Percentiles rank a stretch among this genome's conserved stretches.
Conservation (phyloP, 2,329 filamentous ascomycete genomes). For the Fusarium coffeatum region DNA sequence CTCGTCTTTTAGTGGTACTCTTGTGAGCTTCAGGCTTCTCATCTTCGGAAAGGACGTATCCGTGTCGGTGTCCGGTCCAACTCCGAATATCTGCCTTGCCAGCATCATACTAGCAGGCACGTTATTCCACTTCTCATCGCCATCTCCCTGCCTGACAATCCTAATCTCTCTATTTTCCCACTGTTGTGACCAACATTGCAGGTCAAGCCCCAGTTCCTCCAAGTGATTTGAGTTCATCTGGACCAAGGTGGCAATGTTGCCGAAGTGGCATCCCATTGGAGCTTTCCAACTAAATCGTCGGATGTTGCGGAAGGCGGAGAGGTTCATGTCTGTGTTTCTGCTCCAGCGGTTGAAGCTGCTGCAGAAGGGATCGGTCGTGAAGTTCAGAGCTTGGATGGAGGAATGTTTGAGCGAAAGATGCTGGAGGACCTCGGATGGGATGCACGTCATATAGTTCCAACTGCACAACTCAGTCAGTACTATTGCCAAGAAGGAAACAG, state of each 20-base stretch:
- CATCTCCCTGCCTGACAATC: rapidly evolving
- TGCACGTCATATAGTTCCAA: background rate
- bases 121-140: background rate
- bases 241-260: rapidly evolving
- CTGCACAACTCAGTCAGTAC: background rate
- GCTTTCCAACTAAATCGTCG: background rate
- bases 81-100: background rate
- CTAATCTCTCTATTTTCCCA: background rate
- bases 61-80: rapidly evolving
- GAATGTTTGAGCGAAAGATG: background rate
- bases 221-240: background rate
- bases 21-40: background rate
- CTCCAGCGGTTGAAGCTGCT: slow-evolving; percentile 14
- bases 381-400: background rate
- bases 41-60: background rate
- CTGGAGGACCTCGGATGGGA: background rate
- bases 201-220: background rate
- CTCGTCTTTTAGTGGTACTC: background rate
- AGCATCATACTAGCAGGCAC: background rate
- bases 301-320: background rate
- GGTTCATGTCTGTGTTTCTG: background rate
- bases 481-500: rapidly evolving
- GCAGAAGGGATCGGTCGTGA: slow-evolving; percentile 6
- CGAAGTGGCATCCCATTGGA: slow-evolving; percentile 1
- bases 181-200: background rate